Evolutionary conservation across 2,329 filamentous ascomycete genomes (phyloP), one percentile per base, ranked within the genome.

Genomic region (Claviceps sp.): DNA sequence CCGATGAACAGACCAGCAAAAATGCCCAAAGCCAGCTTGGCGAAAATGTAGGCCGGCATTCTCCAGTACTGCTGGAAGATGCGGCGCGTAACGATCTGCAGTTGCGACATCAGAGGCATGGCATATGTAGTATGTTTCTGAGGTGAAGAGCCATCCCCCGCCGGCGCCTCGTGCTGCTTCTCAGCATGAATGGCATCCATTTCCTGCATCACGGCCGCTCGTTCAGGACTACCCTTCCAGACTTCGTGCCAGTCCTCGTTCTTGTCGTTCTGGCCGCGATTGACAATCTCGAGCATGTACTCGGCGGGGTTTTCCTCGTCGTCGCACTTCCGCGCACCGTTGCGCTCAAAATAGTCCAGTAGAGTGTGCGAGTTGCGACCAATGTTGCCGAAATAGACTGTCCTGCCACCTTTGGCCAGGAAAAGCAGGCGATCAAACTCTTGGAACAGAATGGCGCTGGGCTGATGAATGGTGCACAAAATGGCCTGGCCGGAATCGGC

Each of bases 41-140:
- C 78, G 65, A 87, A 85, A 60, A 93, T 81, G 67, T 93, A 93
- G 11, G 74, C 73, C 0, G 87, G 87, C 52, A 81, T 87, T 46
- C 87, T 78, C 86, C 87, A 91, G 72, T 90, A 90, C 62, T 93
- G 87, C 61, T 87, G 78, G 67, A 89, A 89, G 5, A 89, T 79
- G 53, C 87, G 81, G 8, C 73, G 59, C 1, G 79, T 80, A 43
- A 88, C 85, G 54, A 81, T 73, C 44, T 65, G 67, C 1, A 91
- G 67, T 62, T 95, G 89, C 0, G 70, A 60, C 0, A 54, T 54
- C 61, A 94, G 86, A 0, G 88, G 82, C 59, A 86, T 85, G 4
- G 89, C 88, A 55, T 94, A 95, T 65, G 93, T 86, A 7, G 77
- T 71, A 57, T 77, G 56, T 65, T 60, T 55, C 1, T 55, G 53